Base-by-base conservation (phyloP, 192 early-diverging fungal genomes). In the Pecoramyces ruminantium region DNA sequence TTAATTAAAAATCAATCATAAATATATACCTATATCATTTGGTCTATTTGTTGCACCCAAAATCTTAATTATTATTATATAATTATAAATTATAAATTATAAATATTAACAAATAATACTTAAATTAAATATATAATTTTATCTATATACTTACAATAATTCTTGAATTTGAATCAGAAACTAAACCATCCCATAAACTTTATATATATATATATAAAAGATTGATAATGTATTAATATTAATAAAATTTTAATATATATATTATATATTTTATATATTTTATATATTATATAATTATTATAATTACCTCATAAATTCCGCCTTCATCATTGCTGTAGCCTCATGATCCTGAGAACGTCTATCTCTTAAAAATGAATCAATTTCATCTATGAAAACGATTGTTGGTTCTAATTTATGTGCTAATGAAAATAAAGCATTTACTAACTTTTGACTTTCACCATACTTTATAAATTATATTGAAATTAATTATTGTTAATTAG, bases 361-460 rank as follows among this genome's bases (percentile, higher is more conserved):
- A 78, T 98, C 96, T 29, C 96, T 89, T 82, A 99, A 84, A 85
- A 99, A 98, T 17, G 94, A 94, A 84, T 99, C 98, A 79, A 99
- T 98, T 84, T 99, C 98, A 87, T 99, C 98, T 85, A 99, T 99
- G 84, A 99, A 99, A 28, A 99, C 93, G 80, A 99, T 99, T 29
- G 92, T 87, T 0, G 98, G 98, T 83, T 97, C 92, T 42, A 99
- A 88, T 86, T 99, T 99, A 78, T 90, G 87, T 3, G 98, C 98
- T 34, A 98, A 86, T 5, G 95, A 92, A 83, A 99, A 99, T 42
- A 99, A 87, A 0, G 94, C 98, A 15, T 94, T 88, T 17, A 95
- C 93, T 28, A 99, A 88, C 81, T 97, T 96, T 85, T 99, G 96
- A 29, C 93, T 95, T 85, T 98, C 97, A 34, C 97, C 97, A 88